Conservation (phyloP, 2,329 filamentous ascomycete genomes). For the Rhinocladiella similis region DNA sequence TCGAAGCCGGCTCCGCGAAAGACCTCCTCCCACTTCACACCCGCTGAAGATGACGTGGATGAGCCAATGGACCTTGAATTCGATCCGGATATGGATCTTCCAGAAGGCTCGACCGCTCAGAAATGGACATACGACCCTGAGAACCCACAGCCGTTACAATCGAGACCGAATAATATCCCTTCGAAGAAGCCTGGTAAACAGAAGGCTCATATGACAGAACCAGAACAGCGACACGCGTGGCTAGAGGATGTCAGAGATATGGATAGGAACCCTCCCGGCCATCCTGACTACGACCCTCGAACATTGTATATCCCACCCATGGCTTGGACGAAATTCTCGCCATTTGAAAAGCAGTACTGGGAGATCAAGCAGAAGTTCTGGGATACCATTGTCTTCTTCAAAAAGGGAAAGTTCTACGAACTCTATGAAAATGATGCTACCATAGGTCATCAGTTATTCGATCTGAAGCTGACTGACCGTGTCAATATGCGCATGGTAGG, state of each 20-base stretch:
- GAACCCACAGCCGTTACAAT: conserved; percentile 53
- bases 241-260: conserved; percentile 82
- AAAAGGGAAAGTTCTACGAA: conserved; percentile 99
- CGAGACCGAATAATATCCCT: conserved; percentile 42
- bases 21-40: conserved; percentile 45
- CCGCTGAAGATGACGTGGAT: conserved; percentile 43
- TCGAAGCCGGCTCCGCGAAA: conserved; percentile 37
- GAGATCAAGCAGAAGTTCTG: conserved; percentile 98
- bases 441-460: conserved; percentile 92
- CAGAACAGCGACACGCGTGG: conserved; percentile 86
- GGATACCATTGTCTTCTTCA: conserved; percentile 99
- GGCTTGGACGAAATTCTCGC: conserved; percentile 80
- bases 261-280: conserved; percentile 72
- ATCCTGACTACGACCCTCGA: conserved; percentile 87
- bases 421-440: conserved; percentile 97
- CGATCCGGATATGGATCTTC: conserved; percentile 57
- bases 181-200: conserved; percentile 43
- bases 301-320: conserved; percentile 85
- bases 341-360: conserved; percentile 99
- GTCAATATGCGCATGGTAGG: conserved; percentile 99
- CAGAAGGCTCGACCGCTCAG: conserved; percentile 69
- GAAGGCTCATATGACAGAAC: conserved; percentile 79
- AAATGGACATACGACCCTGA: conserved; percentile 78
- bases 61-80: conserved; percentile 46
- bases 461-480: conserved; percentile 93